Conservation (phyloP, 371 early-diverging fungal genomes). For the Mortierella sp. region DNA sequence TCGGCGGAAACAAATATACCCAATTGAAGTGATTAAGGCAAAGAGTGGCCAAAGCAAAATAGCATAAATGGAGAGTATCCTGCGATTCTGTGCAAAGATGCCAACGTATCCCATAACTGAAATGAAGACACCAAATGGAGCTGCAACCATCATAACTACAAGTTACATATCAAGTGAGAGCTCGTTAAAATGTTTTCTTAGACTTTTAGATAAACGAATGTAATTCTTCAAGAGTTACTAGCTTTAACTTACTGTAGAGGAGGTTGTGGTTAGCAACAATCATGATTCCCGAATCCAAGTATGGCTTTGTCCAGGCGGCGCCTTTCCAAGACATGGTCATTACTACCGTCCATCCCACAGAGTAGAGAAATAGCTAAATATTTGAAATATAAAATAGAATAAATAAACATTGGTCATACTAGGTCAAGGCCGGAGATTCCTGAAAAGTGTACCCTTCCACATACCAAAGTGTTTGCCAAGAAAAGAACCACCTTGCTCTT, state of each 20-base stretch:
- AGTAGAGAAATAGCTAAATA: conserved; percentile 63
- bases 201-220: not conserved
- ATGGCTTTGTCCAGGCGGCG: conserved; percentile 30
- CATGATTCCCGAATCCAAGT: conserved; percentile 49
- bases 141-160: conserved; percentile 64
- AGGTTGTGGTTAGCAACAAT: conserved; percentile 45
- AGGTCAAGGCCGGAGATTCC: not conserved
- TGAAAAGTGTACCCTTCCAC: not conserved
- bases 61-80: conserved; percentile 61
- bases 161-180: not conserved
- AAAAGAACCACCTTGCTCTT: conserved; percentile 66
- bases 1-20: conserved; percentile 65
- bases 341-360: conserved; percentile 37
- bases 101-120: conserved; percentile 67
- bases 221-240: too few relatives aligned
- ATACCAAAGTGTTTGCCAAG: conserved; percentile 66
- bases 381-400: not conserved
- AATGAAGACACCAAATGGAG: conserved; percentile 61
- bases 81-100: conserved; percentile 67
- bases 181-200: not conserved
- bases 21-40: conserved; percentile 66
- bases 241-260: conserved; percentile 58
- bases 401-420: not conserved
- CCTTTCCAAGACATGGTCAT: conserved; percentile 37
- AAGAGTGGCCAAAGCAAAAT: conserved; percentile 70